A percentile compares a stretch with the other conserved stretches of the same genome.
These are phyloP conservation scores for Cladosporium sp. DNA, from an alignment of 2,329 filamentous ascomycete genomes.

Conservation along the genomic window DNA sequence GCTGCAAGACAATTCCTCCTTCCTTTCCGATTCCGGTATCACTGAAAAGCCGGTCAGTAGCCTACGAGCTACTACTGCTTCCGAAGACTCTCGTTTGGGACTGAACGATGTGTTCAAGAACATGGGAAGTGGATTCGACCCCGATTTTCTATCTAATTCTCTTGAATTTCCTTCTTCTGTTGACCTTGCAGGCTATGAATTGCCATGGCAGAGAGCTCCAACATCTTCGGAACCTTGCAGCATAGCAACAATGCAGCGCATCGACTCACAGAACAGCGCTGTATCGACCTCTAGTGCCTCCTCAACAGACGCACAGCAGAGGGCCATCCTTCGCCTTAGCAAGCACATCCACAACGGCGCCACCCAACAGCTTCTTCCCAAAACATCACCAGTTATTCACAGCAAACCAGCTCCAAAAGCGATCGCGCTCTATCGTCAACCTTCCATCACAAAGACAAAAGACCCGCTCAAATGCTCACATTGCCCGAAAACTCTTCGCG, in stretches of 20 bases:
- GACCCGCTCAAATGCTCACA: conserved; percentile 59
- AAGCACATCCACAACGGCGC: conserved; percentile 29
- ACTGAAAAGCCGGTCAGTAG: conserved; percentile 22
- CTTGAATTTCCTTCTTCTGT: too few relatives aligned
- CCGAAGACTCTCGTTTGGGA: conserved; percentile 20
- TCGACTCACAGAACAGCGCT: conserved; percentile 20
- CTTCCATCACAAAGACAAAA: conserved; percentile 61
- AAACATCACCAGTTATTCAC: conserved; percentile 26
- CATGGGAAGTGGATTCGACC: conserved; percentile 24
- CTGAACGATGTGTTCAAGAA: conserved; percentile 20
- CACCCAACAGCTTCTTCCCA: conserved; percentile 6
- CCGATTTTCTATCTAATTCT: too few relatives aligned
- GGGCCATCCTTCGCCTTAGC: conserved; percentile 24
- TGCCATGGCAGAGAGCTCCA: conserved; percentile 12
- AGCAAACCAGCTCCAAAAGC: conserved; percentile 9
- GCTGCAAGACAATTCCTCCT: conserved; percentile 18
- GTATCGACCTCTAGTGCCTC: conserved; percentile 14
- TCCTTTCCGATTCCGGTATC: conserved; percentile 22
- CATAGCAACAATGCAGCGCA: conserved; percentile 19
- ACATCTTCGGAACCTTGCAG: neutral
- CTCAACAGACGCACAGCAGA: conserved; percentile 8
- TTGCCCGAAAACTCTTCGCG: conserved; percentile 76
- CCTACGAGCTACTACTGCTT: conserved; percentile 21
- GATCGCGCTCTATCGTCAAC: conserved; percentile 42
- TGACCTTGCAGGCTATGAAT: conserved; percentile 15